These are phyloP conservation scores for Penicillium brasilianum DNA, from an alignment of 2,329 filamentous ascomycete species.

Conservation along the genomic window DNA sequence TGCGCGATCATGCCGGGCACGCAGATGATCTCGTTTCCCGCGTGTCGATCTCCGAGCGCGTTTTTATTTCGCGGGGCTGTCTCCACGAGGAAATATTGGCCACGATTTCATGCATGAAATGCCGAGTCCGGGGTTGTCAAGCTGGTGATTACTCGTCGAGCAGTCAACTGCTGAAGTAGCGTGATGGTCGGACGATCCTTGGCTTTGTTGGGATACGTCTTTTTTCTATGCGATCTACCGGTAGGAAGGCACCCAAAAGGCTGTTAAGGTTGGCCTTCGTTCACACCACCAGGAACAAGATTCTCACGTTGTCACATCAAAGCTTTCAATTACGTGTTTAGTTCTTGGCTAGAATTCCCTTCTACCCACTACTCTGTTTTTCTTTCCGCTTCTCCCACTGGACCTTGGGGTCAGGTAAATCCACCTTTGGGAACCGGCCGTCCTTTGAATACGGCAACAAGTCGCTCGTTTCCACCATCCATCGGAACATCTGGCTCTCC, in stretches of 20 bases:
- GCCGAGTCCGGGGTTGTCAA: not conserved
- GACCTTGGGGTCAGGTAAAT: constrained; percentile 23
- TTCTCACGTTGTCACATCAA: not conserved
- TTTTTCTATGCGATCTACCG: not conserved
- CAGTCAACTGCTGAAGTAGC: not conserved
- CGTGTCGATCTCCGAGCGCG: constrained; percentile 13
- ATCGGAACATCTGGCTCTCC: constrained; percentile 45
- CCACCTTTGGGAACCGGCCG: constrained; percentile 42
- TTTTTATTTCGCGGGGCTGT: constrained; percentile 13
- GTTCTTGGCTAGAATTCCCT: no score
- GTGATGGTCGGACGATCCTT: not conserved
- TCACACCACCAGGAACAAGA: constrained; percentile 5
- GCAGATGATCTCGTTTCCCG: constrained; percentile 28
- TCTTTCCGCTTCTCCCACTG: constrained; percentile 2
- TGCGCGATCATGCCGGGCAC: constrained; percentile 25
- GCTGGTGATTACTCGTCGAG: not conserved
- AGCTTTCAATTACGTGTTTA: not conserved
- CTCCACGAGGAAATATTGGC: not conserved
- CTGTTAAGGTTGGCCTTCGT: not conserved
- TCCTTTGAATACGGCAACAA: constrained; percentile 44
- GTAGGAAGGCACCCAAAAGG: not conserved
- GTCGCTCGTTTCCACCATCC: constrained; percentile 45
- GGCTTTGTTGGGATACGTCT: not conserved
- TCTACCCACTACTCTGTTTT: not conserved
- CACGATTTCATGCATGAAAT: constrained; percentile 2